Conservation (phyloP, 1,284 basidiomycete species). For the Trametes versicolor region DNA sequence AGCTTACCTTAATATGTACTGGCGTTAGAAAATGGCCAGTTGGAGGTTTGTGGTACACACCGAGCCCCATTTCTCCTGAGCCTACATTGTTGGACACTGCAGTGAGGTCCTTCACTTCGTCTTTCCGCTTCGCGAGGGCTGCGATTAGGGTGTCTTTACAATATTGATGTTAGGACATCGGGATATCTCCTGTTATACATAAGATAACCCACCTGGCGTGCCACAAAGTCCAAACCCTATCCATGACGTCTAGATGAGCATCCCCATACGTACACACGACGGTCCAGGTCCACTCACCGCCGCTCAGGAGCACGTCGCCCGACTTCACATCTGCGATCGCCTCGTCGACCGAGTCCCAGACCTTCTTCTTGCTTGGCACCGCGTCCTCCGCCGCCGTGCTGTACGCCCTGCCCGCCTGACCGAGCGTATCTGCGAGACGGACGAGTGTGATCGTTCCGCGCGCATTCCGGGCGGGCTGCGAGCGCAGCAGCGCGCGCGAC, state of each 20-base stretch:
- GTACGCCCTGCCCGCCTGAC: slow-evolving; percentile 32
- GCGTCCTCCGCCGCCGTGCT: slow-evolving; percentile 40
- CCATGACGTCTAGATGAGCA: background rate
- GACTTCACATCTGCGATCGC: slow-evolving; percentile 65
- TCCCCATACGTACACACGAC: background rate
- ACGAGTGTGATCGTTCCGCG: slow-evolving; percentile 28
- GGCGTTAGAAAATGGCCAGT: background rate
- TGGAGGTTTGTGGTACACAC: slow-evolving; percentile 52
- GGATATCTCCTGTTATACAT: background rate
- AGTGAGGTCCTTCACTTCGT: slow-evolving; percentile 74
- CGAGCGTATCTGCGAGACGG: slow-evolving; percentile 13
- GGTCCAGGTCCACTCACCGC: slow-evolving; percentile 64
- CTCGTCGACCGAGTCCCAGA: slow-evolving; percentile 63
- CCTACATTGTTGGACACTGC: slow-evolving; percentile 95
- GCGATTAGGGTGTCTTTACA: slow-evolving; percentile 79
- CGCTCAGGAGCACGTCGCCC: slow-evolving; percentile 80
- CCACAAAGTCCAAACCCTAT: slow-evolving; percentile 84
- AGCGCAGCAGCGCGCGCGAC: slow-evolving; percentile 28
- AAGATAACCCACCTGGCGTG: slow-evolving; percentile 66
- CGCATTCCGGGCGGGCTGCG: slow-evolving; percentile 27
- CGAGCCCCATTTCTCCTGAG: slow-evolving; percentile 79
- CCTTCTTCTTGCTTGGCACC: slow-evolving; percentile 55
- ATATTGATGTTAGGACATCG: slow-evolving; percentile 4
- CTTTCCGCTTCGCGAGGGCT: slow-evolving; percentile 80
- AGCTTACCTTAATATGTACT: slow-evolving; percentile 67